Conservation (phyloP, 1,139 yeast genomes). For the Pichia sp. region DNA sequence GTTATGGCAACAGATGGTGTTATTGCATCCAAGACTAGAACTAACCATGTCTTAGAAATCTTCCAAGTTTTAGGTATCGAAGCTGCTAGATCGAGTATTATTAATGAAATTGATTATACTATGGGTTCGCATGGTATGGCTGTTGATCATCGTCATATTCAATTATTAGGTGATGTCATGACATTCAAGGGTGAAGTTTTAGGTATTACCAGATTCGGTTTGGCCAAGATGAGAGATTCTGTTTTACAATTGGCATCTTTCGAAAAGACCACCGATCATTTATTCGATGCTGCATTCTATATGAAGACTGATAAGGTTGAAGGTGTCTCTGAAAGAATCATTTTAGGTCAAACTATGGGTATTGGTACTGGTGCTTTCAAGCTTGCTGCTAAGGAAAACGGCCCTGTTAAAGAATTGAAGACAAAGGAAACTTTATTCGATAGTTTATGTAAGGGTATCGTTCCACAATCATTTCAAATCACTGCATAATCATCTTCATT, state of each 20-base stretch:
- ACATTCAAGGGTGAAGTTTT: slow-evolving; percentile 97
- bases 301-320: slow-evolving; percentile 96
- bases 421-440: slow-evolving; percentile 64
- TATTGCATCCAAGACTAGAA: slow-evolving; percentile 78
- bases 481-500: background rate
- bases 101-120: slow-evolving; percentile 93
- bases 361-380: slow-evolving; percentile 98
- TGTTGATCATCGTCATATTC: slow-evolving; percentile 99
- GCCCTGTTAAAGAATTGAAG: slow-evolving; percentile 38
- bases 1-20: slow-evolving; percentile 99
- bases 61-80: slow-evolving; percentile 92
- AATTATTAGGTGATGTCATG: slow-evolving; percentile 97
- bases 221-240: slow-evolving; percentile 98
- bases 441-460: slow-evolving; percentile 39
- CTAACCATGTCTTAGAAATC: slow-evolving; percentile 93
- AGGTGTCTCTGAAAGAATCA: slow-evolving; percentile 98
- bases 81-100: slow-evolving; percentile 93
- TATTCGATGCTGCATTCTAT: slow-evolving; percentile 97
- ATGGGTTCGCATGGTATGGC: slow-evolving; percentile 99
- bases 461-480: slow-evolving; percentile 23
- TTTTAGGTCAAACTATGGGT: slow-evolving; percentile 95
- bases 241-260: slow-evolving; percentile 96
- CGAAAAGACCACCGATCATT: slow-evolving; percentile 97
- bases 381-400: slow-evolving; percentile 60
- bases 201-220: slow-evolving; percentile 97